phyloP scores from a whole-genome alignment of 352 stramenopile species.

The Phytopythium oedochilum region DNA sequence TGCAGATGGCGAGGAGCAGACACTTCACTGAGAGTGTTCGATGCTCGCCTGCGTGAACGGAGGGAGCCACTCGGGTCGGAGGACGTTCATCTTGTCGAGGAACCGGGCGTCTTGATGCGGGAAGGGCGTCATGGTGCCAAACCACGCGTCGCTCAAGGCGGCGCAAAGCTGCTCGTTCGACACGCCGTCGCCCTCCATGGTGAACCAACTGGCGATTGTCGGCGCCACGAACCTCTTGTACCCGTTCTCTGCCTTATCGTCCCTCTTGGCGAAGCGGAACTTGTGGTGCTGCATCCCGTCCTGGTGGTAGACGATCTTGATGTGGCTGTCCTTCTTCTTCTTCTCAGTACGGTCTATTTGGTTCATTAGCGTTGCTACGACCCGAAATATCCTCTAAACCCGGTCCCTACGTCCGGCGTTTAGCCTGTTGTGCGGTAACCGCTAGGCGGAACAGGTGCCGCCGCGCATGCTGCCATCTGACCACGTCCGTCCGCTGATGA shows the following conservation, averaged over 20 bases:
- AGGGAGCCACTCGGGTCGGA: not conserved
- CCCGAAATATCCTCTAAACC: too few species aligned
- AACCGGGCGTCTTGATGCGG: not conserved
- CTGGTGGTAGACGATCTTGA: constrained; percentile 11
- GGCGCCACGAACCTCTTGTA: not conserved
- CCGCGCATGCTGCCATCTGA: too few species aligned
- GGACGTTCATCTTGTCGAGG: not conserved
- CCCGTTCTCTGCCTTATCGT: not conserved
- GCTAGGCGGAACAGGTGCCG: too few species aligned
- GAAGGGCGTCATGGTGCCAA: not conserved
- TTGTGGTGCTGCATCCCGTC: not conserved
- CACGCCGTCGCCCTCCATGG: constrained; percentile 16
- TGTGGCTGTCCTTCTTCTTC: constrained; percentile 2
- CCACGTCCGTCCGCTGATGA: too few species aligned
- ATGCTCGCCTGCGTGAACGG: constrained; percentile 5
- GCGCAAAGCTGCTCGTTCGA: constrained; percentile 2
- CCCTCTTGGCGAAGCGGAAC: not conserved
- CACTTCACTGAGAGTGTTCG: constrained; percentile 1
- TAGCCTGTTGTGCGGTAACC: too few species aligned
- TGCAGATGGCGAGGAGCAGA: not conserved
- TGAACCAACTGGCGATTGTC: constrained; percentile 11
- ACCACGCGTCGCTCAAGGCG: not conserved
- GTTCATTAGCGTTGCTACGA: too few species aligned
- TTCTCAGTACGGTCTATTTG: too few species aligned
- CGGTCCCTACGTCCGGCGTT: too few species aligned